phyloP scores from a whole-genome alignment of 2,329 filamentous ascomycete species.

The Talaromyces amestolkiae region DNA sequence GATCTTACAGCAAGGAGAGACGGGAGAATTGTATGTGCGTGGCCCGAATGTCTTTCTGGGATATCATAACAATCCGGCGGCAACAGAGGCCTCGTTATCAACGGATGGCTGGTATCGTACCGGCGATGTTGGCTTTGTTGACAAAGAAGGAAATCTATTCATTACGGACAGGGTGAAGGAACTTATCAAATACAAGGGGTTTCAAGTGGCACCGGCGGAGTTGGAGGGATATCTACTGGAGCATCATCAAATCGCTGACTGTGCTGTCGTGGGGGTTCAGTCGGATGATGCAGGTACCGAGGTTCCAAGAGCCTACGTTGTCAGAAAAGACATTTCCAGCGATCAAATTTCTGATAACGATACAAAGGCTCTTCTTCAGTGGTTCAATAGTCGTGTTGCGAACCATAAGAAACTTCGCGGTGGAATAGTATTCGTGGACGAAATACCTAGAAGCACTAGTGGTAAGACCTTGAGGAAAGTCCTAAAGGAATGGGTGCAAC shows the following conservation, averaged over 20 bases:
- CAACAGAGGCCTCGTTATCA: conserved; percentile 40
- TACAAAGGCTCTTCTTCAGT: neutral
- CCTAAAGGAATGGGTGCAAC: neutral
- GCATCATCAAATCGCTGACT: conserved; percentile 39
- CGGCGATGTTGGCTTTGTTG: conserved; percentile 45
- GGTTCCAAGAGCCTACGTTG: conserved; percentile 41
- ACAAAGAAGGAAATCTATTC: conserved; percentile 32
- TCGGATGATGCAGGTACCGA: conserved; percentile 35
- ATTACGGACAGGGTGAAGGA: conserved; percentile 44
- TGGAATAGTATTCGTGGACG: conserved; percentile 1
- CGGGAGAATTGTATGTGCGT: conserved; percentile 46
- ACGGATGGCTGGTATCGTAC: conserved; percentile 47
- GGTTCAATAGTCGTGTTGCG: conserved; percentile 23
- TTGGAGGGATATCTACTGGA: conserved; percentile 39
- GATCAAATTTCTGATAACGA: neutral
- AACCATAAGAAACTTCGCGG: conserved; percentile 39
- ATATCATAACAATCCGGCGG: conserved; percentile 43
- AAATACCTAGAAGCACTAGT: neutral
- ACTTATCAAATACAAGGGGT: conserved; percentile 46
- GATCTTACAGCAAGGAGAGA: conserved; percentile 31
- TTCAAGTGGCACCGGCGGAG: conserved; percentile 42
- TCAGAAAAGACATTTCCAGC: conserved; percentile 14
- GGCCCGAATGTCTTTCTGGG: conserved; percentile 46
- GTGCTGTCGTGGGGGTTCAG: conserved; percentile 32
- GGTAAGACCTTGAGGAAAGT: neutral